Base-by-base conservation (phyloP, 2,329 filamentous ascomycete genomes). In the Cladosporium oxysporum region DNA sequence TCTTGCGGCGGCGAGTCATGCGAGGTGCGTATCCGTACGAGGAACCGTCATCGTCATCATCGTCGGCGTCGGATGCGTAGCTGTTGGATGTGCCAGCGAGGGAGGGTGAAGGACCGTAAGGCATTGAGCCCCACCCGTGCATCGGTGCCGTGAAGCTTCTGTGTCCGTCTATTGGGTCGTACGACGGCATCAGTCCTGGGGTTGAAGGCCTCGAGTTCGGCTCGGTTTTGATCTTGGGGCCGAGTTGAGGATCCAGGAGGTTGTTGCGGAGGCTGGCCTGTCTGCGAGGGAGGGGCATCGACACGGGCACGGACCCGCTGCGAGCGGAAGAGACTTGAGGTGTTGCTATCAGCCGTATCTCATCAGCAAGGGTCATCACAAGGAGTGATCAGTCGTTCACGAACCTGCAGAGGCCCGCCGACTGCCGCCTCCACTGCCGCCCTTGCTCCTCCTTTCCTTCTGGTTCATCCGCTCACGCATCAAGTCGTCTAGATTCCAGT, bases 391-490 rank as follows among this genome's bases (percentile, higher is more conserved):
- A 11, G 21, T 53, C 35, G 28, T 37, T 35, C 26, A 58, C 57
- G n/a, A 35, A 58, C 62, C 62, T 59, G 33, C 53, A 59, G 53
- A 35, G 41, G 62, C 53, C 26, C 65, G 65, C 23, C 66, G 31
- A 26, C 44, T 41, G 26, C 21, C 62, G 11, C 18, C 62, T 28
- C 29, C 47, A 31, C 16, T 53, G 28, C 44, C 23, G 44, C 57
- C 57, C 14, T 35, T 59, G 33, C 63, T 67, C 69, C 73, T 92
- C 74, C 85, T 83, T 73, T 93, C 89, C 76, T 95, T 96, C 66
- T 88, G 84, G 59, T 84, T 86, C 83, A 96, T 88, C 28, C 94
- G 86, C 67, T 94, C 90, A 4, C 91, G 88, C 71, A 97, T 87
- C 66, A 96, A 81, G 58, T 83, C 82, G 68, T 91, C 88, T 65